A percentile compares a stretch with the other conserved stretches of the same genome.
Conservation (phyloP, 129 eudicot species). For the Solidago caesia region DNA sequence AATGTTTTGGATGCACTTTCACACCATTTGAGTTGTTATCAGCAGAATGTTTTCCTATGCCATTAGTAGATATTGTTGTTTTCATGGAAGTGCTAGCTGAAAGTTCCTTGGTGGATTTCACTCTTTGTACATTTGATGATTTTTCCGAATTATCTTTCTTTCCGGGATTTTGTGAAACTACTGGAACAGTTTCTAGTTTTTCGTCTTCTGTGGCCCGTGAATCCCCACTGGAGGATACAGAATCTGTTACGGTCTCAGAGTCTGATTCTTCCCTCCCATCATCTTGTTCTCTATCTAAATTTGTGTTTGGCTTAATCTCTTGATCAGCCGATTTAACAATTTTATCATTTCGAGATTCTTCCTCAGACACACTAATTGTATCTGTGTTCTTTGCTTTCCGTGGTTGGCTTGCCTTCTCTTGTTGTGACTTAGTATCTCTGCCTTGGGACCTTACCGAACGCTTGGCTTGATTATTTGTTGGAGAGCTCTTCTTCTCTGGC, state of each 20-base stretch:
- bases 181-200: constrained; percentile 45
- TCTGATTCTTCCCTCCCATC: constrained; percentile 71
- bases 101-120: constrained; percentile 39
- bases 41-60: constrained; percentile 23
- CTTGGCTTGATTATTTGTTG: constrained; percentile 44
- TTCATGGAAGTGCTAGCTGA: constrained; percentile 41
- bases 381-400: constrained; percentile 41
- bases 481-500: constrained; percentile 49
- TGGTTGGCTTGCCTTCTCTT: constrained; percentile 39
- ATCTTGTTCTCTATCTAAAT: constrained; percentile 37
- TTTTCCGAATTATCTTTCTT: constrained; percentile 38
- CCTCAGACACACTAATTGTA: constrained; percentile 27
- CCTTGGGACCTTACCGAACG: constrained; percentile 49
- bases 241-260: constrained; percentile 70
- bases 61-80: constrained; percentile 35
- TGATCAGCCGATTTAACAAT: constrained; percentile 10
- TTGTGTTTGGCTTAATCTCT: constrained; percentile 26
- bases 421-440: constrained; percentile 41
- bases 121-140: constrained; percentile 33
- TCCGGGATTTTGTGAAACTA: constrained; percentile 33
- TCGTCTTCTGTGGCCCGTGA: constrained; percentile 66
- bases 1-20: constrained; percentile 64
- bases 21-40: constrained; percentile 41
- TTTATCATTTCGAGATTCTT: constrained; percentile 22
- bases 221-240: constrained; percentile 77